Base-by-base conservation (phyloP, 441 rosid species). In the Gossypium gossypioides region DNA sequence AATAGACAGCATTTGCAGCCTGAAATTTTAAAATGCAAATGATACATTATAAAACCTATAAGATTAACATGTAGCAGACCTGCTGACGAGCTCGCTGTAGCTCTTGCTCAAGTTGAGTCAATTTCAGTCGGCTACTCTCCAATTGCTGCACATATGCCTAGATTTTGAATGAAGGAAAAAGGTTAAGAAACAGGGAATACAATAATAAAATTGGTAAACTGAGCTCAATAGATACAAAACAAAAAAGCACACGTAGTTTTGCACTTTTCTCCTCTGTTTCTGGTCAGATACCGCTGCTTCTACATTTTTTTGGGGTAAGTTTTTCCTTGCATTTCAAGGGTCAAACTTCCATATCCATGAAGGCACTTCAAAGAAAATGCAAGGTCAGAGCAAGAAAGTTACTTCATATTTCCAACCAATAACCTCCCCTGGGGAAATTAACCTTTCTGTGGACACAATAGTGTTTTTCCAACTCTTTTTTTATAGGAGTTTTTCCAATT, bases 71-170 rank as follows among this genome's bases (percentile, higher is more conserved):
- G 34, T 66, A 51, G 40, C 44, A 48, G 71, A 90, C 96, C 94
- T 90, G 97, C 72, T 92, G 96, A 65, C 94, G 91, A 54, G 97
- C 92, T 83, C 91, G 84, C 82, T 91, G 96, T 61, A 91, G 87
- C 82, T 91, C 96, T 80, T 90, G 97, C 78, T 92, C 94, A 18
- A 92, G 90, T 81, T 87, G 92, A 46, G 91, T 88, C 77, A 92
- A 80, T 77, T 92, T 92, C 72, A 92, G 81, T 52, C 96, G 86
- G 81, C 96, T 92, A 76, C 90, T 90, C 83, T 92, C 96, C 62
- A 92, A 80, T 78, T 90, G 97, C 77, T 92, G 97, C 61, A 92
- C 97, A 79, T 92, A 92, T 27, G 93, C 97, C 97, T 90, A 59
- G 16, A 73, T 21, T 64, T 64, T 64, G 69, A 72, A 9, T 40